These are phyloP conservation scores for Umbelopsis ramanniana DNA, from an alignment of 192 early-diverging fungal species.

Conservation along the genomic window DNA sequence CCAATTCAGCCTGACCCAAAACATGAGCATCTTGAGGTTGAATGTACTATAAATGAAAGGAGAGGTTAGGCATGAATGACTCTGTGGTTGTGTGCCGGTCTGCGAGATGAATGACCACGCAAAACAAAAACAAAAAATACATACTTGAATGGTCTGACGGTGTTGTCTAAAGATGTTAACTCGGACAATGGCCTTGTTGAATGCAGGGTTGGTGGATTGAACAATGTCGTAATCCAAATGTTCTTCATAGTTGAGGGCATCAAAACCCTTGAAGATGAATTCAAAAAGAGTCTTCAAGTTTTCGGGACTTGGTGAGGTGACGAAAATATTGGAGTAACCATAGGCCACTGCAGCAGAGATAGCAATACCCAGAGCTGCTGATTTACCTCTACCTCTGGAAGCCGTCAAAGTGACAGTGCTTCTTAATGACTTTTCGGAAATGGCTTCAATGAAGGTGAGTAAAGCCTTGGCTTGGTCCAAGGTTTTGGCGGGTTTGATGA, in stretches of 20 bases:
- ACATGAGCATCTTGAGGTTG: constrained; percentile 94
- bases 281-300: constrained; percentile 99
- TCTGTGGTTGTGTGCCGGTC: too few relatives aligned
- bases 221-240: constrained; percentile 99
- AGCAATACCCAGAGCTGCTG: constrained; percentile 91
- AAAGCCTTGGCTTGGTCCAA: constrained; percentile 97
- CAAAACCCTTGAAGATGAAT: constrained; percentile 98
- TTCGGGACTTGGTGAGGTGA: constrained; percentile 96
- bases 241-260: constrained; percentile 97
- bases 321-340: constrained; percentile 99
- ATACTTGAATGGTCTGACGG: constrained; percentile 91
- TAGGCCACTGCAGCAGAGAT: constrained; percentile 96
- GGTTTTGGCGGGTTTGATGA: constrained; percentile 81
- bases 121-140: neutral
- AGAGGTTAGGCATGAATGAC: too few relatives aligned
- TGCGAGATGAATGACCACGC: too few relatives aligned
- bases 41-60: constrained; percentile 71
- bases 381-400: constrained; percentile 96
- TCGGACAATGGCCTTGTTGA: constrained; percentile 94
- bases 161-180: constrained; percentile 97
- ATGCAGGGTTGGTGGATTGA: constrained; percentile 95
- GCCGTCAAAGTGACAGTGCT: constrained; percentile 94
- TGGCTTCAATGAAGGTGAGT: constrained; percentile 95
- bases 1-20: constrained; percentile 94
- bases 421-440: constrained; percentile 92